These are phyloP conservation scores for Aspergillus fijiensis DNA, from an alignment of 2,329 filamentous ascomycete species.

Conservation along the genomic window DNA sequence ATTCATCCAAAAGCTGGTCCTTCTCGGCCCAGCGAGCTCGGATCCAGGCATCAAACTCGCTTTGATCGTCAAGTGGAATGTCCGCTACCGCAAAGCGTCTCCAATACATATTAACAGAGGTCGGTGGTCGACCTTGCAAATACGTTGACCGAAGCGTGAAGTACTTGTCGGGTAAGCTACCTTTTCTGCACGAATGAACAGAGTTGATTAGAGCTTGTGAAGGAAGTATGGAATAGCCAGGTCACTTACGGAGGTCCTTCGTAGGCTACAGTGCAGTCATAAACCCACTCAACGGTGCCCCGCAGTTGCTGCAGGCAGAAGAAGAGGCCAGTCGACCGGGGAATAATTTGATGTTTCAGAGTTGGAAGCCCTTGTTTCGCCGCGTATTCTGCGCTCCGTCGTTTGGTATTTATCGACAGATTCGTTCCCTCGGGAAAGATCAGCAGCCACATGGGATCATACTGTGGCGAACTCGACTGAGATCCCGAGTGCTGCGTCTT, in stretches of 20 bases:
- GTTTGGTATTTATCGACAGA: slow-evolving; percentile 55
- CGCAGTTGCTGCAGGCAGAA: slow-evolving; percentile 62
- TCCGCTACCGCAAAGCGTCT: slow-evolving; percentile 76
- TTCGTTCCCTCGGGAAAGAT: slow-evolving; percentile 68
- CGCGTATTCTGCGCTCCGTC: slow-evolving; percentile 57
- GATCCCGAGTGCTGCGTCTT: slow-evolving; percentile 54
- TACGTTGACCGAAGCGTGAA: slow-evolving; percentile 87
- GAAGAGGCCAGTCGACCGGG: slow-evolving; percentile 59
- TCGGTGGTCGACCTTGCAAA: slow-evolving; percentile 82
- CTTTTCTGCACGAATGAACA: slow-evolving; percentile 54
- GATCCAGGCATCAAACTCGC: slow-evolving; percentile 81
- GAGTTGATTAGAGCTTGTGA: slow-evolving; percentile 5
- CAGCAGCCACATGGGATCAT: slow-evolving; percentile 66
- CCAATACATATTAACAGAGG: slow-evolving; percentile 97
- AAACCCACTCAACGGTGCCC: slow-evolving; percentile 62
- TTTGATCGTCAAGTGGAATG: slow-evolving; percentile 74
- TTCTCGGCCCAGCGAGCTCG: slow-evolving; percentile 88
- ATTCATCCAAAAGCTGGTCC: slow-evolving; percentile 82
- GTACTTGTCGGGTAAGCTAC: slow-evolving; percentile 83
- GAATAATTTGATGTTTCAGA: slow-evolving; percentile 60
- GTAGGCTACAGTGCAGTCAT: slow-evolving; percentile 88
- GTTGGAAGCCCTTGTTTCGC: slow-evolving; percentile 57
- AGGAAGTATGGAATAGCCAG: neutral
- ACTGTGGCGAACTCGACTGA: slow-evolving; percentile 43
- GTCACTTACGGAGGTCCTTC: slow-evolving; percentile 84